Percentiles rank a stretch among this genome's conserved stretches.
phyloP scores from a whole-genome alignment of 345 rosid genomes.

The Euphorbia peplus region DNA sequence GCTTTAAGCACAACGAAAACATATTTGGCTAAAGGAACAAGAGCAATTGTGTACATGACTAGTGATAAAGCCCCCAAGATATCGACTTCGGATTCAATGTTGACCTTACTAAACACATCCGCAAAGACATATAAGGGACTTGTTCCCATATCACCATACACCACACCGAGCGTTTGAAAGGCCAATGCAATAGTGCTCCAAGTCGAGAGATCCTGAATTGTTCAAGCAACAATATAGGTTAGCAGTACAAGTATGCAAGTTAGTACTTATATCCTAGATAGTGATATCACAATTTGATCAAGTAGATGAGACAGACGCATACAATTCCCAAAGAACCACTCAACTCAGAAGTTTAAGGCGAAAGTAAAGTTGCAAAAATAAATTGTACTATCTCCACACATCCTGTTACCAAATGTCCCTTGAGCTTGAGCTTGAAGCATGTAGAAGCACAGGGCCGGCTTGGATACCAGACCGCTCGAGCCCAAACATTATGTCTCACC shows the following conservation, averaged over 20 bases:
- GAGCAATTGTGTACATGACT: constrained; percentile 89
- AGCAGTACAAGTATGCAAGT: constrained; percentile 8
- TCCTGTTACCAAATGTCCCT: too few relatives aligned
- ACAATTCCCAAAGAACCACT: background rate
- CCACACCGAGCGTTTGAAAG: constrained; percentile 97
- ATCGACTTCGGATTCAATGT: constrained; percentile 72
- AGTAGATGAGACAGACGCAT: background rate
- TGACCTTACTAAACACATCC: constrained; percentile 93
- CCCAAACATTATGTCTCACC: too few relatives aligned
- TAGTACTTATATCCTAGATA: background rate
- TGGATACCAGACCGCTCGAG: too few relatives aligned
- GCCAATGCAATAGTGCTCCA: constrained; percentile 72
- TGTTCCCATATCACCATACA: constrained; percentile 97
- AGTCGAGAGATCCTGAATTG: constrained; percentile 60
- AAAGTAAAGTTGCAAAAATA: too few relatives aligned
- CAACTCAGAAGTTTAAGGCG: too few relatives aligned
- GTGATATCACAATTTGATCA: background rate
- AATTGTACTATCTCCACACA: too few relatives aligned
- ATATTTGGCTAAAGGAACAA: constrained; percentile 81
- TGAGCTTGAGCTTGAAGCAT: too few relatives aligned
- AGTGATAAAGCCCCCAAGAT: constrained; percentile 90
- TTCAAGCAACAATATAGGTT: constrained; percentile 18
- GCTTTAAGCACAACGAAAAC: constrained; percentile 95
- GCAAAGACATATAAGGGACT: constrained; percentile 90
- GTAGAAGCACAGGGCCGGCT: too few relatives aligned